Evolutionary conservation across 164 flowering plant species (phyloP), one percentile per base, ranked within the genome.

Genomic region (Santalum album): DNA sequence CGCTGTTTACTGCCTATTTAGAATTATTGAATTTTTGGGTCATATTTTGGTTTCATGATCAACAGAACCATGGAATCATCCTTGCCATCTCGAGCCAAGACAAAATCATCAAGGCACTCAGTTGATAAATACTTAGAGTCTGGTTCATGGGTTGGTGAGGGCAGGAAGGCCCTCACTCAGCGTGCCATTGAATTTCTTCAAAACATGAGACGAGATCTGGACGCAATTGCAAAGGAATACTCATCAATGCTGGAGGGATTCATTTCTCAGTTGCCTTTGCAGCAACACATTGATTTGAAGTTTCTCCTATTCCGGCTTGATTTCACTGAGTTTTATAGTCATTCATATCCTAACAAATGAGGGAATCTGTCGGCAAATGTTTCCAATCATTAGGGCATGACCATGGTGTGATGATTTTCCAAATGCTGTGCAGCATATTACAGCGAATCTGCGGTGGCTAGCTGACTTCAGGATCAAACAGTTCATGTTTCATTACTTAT

Each of bases 291-390:
- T 59, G 99, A 94, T 73, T 64, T 94, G 53, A 94, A 94, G 68
- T 94, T 90, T 69, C 95, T 90, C 43, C 62, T 82, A 25, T 94
- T 94, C 65, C 88, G 97, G 59, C 87, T 94, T 49, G 92, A 94
- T 63, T 94, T 90, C 74, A 86, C 96, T 20, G 96, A 94, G 68
- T 94, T 94, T 61, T 94, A 90, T 58, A 80, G 81, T 61, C 83
- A 67, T 55, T 67, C 63, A 56, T 72, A 54, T 46, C 66, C 69
- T 46, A 61, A 51, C 32, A 65, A 38, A 25, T 71, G 67, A 40
- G 29, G 23, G 20, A 46, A 67, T 53, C 49, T 54, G 61, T 40
- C 22, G 46, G 20, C n/a, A 42, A 17, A n/a, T n/a, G n/a, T n/a
- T n/a, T n/a, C n/a, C n/a, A n/a, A n/a, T n/a, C n/a, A n/a, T n/a